Percentiles rank a stretch among this genome's conserved stretches.
Conservation (phyloP, 768 basidiomycete species). For the Tricholomella constricta region DNA sequence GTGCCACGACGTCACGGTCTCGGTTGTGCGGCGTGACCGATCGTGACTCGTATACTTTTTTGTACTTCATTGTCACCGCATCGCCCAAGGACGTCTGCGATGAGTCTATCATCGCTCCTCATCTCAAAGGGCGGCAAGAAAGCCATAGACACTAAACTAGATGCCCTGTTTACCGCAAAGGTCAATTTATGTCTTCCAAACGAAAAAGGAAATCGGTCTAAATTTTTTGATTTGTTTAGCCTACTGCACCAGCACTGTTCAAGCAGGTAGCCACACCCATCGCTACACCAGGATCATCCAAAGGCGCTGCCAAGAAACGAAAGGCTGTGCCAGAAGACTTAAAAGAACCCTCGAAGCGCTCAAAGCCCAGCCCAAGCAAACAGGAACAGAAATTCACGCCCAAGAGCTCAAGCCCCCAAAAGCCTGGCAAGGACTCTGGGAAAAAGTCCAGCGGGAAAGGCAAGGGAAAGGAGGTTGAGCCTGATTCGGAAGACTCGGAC, state of each 20-base stretch:
- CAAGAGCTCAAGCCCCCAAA: slow-evolving; percentile 20
- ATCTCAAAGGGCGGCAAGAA: slow-evolving; percentile 41
- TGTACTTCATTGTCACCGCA: not conserved
- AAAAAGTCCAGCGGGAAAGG: slow-evolving; percentile 11
- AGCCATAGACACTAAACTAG: slow-evolving; percentile 59
- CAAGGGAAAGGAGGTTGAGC: slow-evolving; percentile 18
- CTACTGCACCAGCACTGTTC: slow-evolving; percentile 17
- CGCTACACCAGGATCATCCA: slow-evolving; percentile 24
- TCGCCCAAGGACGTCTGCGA: slow-evolving; percentile 18
- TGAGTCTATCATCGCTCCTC: slow-evolving; percentile 62
- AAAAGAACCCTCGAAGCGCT: slow-evolving; percentile 23
- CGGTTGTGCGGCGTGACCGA: slow-evolving; percentile 3
- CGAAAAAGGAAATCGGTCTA: not conserved
- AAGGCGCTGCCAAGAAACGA: slow-evolving; percentile 30
- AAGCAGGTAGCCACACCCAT: slow-evolving; percentile 14
- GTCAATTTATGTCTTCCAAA: slow-evolving; percentile 33
- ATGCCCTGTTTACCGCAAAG: slow-evolving; percentile 59
- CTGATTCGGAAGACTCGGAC: slow-evolving; percentile 31
- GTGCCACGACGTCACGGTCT: not conserved
- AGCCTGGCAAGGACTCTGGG: slow-evolving; percentile 15
- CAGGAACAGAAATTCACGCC: slow-evolving; percentile 4
- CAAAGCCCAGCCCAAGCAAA: slow-evolving; percentile 23
- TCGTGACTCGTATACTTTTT: slow-evolving; percentile 6
- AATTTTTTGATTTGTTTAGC: slow-evolving; percentile 15
- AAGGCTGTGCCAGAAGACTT: slow-evolving; percentile 28